Evolutionary conservation across 2,329 filamentous ascomycete species (phyloP), one percentile per base, ranked within the genome.

Genomic region (Aspergillus sp.): DNA sequence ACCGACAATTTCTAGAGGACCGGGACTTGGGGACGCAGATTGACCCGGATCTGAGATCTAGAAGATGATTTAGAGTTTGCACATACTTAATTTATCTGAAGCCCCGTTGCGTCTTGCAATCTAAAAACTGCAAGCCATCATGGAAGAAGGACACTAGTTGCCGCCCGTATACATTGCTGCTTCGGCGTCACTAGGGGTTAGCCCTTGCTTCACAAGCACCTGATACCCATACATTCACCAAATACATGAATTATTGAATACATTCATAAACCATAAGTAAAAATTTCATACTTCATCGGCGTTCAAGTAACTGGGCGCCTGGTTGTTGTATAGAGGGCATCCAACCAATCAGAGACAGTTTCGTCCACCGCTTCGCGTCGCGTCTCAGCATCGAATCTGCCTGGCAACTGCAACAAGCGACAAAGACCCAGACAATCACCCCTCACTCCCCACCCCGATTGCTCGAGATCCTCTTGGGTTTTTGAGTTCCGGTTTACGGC

Each of bases 1-100:
- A 88, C 0, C 81, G 89, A 48, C 79, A 68, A 18, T 98, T 98
- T 68, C 74, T 98, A 38, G 91, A 96, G 68, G 86, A 92, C 4
- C 78, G 81, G 42, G 89, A 98, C 74, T 72, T 99, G 56, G 93
- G 93, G 2, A 88, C 83, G 0, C 85, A 89, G 66, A 73, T 93
- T 20, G 95, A 99, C 75, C 83, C 85, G 30, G 89, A 90, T 62
- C 65, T 89, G 66, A 74, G 39, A 41, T 30, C 18, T 15, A 39
- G 17, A 17, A 53, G 65, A 63, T 57, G 12, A 55, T 53, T 53
- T 12, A 36, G 5, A 36, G 18, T 5, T 20, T 12, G 26, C 32
- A 13, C n/a, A 20, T 41, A 22, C n/a, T 32, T n/a, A n/a, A 36
- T 11, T 12, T 8, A 26, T 7, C 15, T 24, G 43, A n/a, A 26